phyloP scores from a whole-genome alignment of 2,329 filamentous ascomycete genomes.

The Apiospora sp. region DNA sequence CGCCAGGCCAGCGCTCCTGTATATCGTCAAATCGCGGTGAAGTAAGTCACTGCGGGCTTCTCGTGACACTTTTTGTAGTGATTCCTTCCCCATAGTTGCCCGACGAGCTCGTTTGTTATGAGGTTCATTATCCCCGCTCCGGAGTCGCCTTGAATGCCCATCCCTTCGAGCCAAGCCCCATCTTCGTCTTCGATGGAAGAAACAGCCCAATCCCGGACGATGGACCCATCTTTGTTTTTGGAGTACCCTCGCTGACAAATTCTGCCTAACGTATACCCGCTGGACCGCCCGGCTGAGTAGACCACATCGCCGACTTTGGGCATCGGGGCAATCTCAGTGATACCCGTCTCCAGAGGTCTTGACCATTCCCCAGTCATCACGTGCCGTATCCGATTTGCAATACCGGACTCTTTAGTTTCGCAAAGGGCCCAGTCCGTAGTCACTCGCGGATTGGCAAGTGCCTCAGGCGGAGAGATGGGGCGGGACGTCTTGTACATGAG shows the following conservation, averaged over 20 bases:
- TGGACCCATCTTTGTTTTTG: neutral
- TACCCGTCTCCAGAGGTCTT: too few relatives aligned
- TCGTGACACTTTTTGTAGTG: neutral
- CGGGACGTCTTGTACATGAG: neutral
- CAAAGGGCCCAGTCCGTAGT: neutral
- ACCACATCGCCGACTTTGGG: neutral
- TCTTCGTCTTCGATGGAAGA: neutral
- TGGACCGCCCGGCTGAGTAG: neutral
- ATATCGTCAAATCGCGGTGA: constrained; percentile 11
- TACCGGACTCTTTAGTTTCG: neutral
- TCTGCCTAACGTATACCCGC: neutral
- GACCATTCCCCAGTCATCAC: neutral
- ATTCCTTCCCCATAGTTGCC: constrained; percentile 9
- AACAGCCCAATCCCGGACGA: neutral
- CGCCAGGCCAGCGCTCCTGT: neutral
- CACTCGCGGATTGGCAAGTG: too few relatives aligned
- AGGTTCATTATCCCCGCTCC: neutral
- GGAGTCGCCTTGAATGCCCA: neutral
- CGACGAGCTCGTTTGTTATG: neutral
- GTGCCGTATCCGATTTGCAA: neutral
- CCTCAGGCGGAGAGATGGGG: neutral
- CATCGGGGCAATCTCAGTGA: neutral
- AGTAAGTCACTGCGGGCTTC: neutral
- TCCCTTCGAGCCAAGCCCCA: neutral
- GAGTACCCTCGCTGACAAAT: neutral